Evolutionary conservation across 768 basidiomycete genomes (phyloP).

Genomic region (Sporobolomyces phaffii): DNA sequence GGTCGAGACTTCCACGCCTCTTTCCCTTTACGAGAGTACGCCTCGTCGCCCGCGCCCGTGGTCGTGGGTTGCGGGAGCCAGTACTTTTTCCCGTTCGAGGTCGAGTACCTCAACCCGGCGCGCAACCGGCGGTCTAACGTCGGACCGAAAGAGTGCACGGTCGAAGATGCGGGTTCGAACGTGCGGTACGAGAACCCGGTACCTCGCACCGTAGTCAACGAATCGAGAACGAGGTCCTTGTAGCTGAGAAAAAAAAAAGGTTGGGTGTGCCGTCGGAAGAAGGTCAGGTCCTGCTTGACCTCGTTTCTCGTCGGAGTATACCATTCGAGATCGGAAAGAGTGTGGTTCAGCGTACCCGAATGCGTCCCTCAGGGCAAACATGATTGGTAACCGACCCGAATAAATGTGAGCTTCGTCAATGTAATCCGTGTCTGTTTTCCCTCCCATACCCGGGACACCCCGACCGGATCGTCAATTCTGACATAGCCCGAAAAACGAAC

Average conservation of each 20-base stretch:
- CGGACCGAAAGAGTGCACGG: constrained; percentile 72
- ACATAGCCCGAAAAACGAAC: too few relatives aligned
- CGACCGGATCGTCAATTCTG: too few relatives aligned
- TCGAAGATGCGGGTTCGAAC: constrained; percentile 91
- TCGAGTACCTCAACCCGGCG: constrained; percentile 83
- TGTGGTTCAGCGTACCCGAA: constrained; percentile 64
- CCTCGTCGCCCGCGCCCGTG: constrained; percentile 50
- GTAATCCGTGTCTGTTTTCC: constrained; percentile 67
- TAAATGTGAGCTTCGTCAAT: constrained; percentile 59
- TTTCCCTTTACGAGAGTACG: constrained; percentile 44
- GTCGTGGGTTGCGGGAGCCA: constrained; percentile 70
- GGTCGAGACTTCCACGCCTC: constrained; percentile 43
- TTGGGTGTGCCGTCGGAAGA: not conserved
- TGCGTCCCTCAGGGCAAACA: constrained; percentile 78
- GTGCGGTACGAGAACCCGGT: constrained; percentile 91
- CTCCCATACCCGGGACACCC: too few relatives aligned
- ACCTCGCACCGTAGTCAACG: constrained; percentile 71
- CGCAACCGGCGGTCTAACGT: constrained; percentile 79
- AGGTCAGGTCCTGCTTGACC: not conserved
- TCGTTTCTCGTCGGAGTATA: too few relatives aligned
- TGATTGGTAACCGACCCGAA: constrained; percentile 83
- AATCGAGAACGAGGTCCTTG: constrained; percentile 79
- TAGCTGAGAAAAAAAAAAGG: constrained; percentile 7
- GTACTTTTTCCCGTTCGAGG: constrained; percentile 77
- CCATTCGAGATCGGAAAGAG: too few relatives aligned